Evolutionary conservation across 2,329 filamentous ascomycete species (phyloP), one percentile per base, ranked within the genome.

Genomic region (Ramularia endophylla): DNA sequence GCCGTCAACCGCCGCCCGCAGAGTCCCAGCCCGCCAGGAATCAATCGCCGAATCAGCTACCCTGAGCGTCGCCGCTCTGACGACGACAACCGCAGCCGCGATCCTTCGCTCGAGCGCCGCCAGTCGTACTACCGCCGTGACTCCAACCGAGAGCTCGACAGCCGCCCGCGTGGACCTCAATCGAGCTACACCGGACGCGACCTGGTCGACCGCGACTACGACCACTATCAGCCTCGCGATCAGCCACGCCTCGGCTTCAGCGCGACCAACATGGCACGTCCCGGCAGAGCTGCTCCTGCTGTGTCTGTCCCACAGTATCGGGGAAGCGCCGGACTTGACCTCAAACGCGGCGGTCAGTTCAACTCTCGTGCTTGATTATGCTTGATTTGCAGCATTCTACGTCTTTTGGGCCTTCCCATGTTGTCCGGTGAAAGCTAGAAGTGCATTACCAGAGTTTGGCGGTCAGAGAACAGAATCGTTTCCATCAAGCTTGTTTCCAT

Each of bases 31-130:
- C 53, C 48, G 15, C 29, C 40, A n/a, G 31, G 33, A 12, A 32
- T 44, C 25, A 47, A 55, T 6, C 54, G 57, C 35, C 50, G 50
- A 13, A 38, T 49, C 12, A 50, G 44, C 46, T 53, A 54, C 31
- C 47, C 52, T 28, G 51, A 57, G 12, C 51, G 51, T 13, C 43
- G 41, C 27, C 51, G 51, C 8, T 22, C 47, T 18, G 44, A 47
- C 16, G 46, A 47, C 13, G 39, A 16, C 33, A 38, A 29, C 19
- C 35, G 31, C 19, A 51, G 48, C 34, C 44, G 55, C 7, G 57
- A 59, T 27, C 47, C 53, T 5, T 58, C 55, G 3, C 47, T 58
- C n/a, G 56, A 60, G 43, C 50, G 56, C 18, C 43, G 55, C 12
- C 51, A 55, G 28, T 37, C 47, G n/a, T 56, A 55, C 51, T 56